Percentiles rank a stretch among this genome's conserved stretches.
Conservation (phyloP, 78 protist genomes). For the Isochrysis galbana region DNA sequence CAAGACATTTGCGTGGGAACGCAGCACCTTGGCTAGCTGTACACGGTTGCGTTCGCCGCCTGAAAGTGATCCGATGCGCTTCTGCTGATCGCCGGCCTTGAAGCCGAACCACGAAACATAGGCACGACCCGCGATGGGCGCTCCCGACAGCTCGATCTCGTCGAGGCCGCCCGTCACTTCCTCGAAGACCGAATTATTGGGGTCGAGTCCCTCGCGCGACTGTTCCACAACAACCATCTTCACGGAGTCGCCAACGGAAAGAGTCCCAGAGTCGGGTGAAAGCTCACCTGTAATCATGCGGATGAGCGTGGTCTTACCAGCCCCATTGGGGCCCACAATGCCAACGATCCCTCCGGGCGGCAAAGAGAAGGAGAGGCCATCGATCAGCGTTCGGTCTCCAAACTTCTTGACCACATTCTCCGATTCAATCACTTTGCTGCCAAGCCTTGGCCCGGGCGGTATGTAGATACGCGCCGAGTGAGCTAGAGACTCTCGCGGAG, state of each 20-base stretch:
- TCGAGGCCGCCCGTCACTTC: constrained; percentile 14
- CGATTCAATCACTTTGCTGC: background rate
- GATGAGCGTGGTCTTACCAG: constrained; percentile 34
- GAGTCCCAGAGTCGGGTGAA: background rate
- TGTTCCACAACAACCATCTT: background rate
- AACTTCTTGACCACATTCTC: background rate
- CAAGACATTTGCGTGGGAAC: constrained; percentile 12
- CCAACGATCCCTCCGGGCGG: constrained; percentile 58
- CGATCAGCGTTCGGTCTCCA: constrained; percentile 25
- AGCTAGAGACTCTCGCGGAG: background rate
- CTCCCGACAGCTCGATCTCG: background rate
- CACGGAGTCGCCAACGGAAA: constrained; percentile 24
- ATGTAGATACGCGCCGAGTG: background rate
- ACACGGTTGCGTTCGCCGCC: constrained; percentile 65
- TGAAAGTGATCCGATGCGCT: constrained; percentile 6
- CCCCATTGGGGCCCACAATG: constrained; percentile 49
- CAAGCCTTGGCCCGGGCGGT: constrained; percentile 47
- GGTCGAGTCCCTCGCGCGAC: background rate
- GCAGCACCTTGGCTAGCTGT: constrained; percentile 41
- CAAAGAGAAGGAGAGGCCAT: constrained; percentile 21
- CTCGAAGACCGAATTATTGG: background rate
- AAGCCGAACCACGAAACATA: constrained; percentile 35
- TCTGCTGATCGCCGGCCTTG: constrained; percentile 27
- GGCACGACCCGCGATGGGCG: background rate
- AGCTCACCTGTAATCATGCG: background rate